These are phyloP conservation scores for Aspergillus homomorphus DNA, from an alignment of 495 filamentous ascomycete genomes.

Conservation along the genomic window DNA sequence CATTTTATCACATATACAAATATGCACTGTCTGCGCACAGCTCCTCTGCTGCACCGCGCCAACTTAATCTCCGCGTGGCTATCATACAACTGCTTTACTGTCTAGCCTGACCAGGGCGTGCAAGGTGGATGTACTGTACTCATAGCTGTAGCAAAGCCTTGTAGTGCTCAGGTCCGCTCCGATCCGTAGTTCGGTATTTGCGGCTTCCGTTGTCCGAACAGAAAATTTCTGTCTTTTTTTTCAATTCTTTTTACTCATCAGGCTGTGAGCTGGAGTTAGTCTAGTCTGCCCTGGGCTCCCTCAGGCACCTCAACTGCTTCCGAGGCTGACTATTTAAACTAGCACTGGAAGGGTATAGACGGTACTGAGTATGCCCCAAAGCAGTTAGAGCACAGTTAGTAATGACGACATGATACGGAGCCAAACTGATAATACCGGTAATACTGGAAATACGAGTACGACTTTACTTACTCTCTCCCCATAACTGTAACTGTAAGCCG, in stretches of 20 bases:
- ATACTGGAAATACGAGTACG: slow-evolving; percentile 27
- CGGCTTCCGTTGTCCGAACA: slow-evolving; percentile 4
- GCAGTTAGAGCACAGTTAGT: slow-evolving; percentile 3
- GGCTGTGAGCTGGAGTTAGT: background rate
- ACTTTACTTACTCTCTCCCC: background rate
- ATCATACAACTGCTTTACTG: background rate
- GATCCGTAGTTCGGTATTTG: slow-evolving; percentile 10
- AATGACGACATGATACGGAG: slow-evolving; percentile 21
- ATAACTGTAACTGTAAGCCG: no score
- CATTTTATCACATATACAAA: no score
- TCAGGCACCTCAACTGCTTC: background rate
- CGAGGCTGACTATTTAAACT: background rate
- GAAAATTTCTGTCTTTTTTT: slow-evolving; percentile 9
- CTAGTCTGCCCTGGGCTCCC: background rate
- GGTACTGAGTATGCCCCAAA: background rate
- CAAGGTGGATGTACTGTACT: no score
- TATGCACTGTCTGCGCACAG: background rate
- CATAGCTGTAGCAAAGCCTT: no score
- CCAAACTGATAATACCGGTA: slow-evolving; percentile 21
- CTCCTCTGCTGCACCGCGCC: background rate
- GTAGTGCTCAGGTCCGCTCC: background rate
- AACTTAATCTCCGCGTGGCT: background rate
- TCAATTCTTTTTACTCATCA: background rate
- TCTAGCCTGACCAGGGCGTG: background rate
- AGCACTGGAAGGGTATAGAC: background rate